Base-by-base conservation (phyloP, 2,329 filamentous ascomycete genomes). In the Arthrobotrys conoides region DNA sequence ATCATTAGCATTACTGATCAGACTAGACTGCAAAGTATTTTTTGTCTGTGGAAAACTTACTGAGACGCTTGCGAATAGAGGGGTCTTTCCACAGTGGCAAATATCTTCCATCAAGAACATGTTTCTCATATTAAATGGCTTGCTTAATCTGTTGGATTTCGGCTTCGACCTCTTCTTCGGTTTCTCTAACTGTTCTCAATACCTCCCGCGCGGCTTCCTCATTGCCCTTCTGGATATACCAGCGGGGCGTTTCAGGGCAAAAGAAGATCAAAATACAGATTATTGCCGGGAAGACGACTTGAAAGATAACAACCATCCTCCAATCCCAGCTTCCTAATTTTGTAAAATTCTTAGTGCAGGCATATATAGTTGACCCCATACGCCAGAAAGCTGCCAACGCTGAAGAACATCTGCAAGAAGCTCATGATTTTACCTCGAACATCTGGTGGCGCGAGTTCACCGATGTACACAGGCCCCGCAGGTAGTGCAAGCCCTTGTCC, bases 51-150 rank as follows among this genome's bases (percentile, higher is more conserved):
- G 30, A 16, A 24, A 18, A 59, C 73, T 71, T 71, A 77, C 73
- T 84, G 80, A 93, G 87, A 63, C 91, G 88, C 86, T 90, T 91
- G 81, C 91, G 88, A 48, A 92, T 85, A 8, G 90, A 91, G 33
- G 86, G 87, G 83, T 92, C 91, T 83, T 90, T 91, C 89, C 91
- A 92, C 18, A 92, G 86, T 0, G 91, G 90, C 84, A 92, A 92
- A 22, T 86, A 87, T 72, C 86, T 85, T 8, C 88, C 88, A 81
- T 91, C 90, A 36, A 89, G 89, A 53, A 57, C 46, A 83, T 92
- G 90, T 81, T 91, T 91, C 84, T 93, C 91, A 82, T 90, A 92
- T 83, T 91, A 89, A 77, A 93, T 86, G 24, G 91, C 91, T 82
- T 91, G 90, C 5, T 89, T 88, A 82, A 93, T 92, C 24, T 86